phyloP scores from a whole-genome alignment of 257 asterid species.

The Salvia hispanica region DNA sequence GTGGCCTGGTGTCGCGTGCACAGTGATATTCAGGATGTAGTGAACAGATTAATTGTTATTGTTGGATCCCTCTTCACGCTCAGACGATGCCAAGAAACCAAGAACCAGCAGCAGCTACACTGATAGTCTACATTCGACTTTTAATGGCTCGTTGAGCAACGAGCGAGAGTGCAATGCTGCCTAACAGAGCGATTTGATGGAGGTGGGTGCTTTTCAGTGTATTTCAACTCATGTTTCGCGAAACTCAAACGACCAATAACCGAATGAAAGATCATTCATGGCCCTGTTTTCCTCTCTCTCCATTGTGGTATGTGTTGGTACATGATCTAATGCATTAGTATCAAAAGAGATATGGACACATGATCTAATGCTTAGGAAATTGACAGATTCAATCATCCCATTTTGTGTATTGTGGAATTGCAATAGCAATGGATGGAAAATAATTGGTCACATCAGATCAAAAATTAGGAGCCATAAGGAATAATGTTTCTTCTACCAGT shows the following conservation, averaged over 20 bases:
- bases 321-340: background rate
- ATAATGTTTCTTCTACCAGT: background rate
- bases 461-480: constrained; percentile 8
- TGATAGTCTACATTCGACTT: constrained; percentile 7
- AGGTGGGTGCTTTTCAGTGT: constrained; percentile 26
- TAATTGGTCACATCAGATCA: constrained; percentile 19
- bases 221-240: constrained; percentile 25
- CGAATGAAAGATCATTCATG: constrained; percentile 23
- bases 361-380: background rate
- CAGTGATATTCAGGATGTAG: constrained; percentile 47
- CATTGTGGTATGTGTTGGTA: constrained; percentile 6
- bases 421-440: constrained; percentile 21
- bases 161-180: constrained; percentile 22
- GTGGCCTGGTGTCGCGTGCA: constrained; percentile 98
- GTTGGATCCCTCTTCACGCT: background rate
- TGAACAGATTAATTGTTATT: constrained; percentile 19
- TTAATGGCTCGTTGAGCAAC: background rate
- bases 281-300: background rate
- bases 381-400: background rate
- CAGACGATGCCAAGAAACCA: constrained; percentile 23
- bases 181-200: constrained; percentile 6
- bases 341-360: constrained; percentile 6
- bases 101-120: constrained; percentile 9
- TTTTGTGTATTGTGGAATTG: constrained; percentile 23
- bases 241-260: constrained; percentile 15